Conservation (phyloP, 352 stramenopile genomes). For the Phytophthora sojae region DNA sequence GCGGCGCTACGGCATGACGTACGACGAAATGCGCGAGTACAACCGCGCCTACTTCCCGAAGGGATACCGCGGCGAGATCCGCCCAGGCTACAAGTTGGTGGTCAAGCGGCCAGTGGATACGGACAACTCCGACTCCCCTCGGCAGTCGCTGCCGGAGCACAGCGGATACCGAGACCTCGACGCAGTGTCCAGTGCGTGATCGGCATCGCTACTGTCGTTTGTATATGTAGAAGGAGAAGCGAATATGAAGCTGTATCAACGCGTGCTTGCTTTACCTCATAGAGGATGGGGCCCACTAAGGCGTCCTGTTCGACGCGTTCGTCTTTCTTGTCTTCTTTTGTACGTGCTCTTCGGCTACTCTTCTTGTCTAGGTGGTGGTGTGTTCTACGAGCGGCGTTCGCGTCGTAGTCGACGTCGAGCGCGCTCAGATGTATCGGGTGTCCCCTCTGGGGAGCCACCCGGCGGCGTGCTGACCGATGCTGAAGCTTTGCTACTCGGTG, state of each 20-base stretch:
- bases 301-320: constrained; percentile 16
- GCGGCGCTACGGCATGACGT: constrained; percentile 76
- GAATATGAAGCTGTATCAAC: constrained; percentile 27
- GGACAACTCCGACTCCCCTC: constrained; percentile 9
- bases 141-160: constrained; percentile 12
- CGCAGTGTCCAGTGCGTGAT: constrained; percentile 37
- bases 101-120: constrained; percentile 62
- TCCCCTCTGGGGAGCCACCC: constrained; percentile 12
- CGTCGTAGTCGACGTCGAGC: constrained; percentile 15
- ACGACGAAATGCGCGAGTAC: constrained; percentile 86
- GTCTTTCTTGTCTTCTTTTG: constrained; percentile 19
- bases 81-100: constrained; percentile 80
- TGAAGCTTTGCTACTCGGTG: not conserved
- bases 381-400: constrained; percentile 21
- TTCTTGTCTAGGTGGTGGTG: constrained; percentile 5
- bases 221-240: constrained; percentile 26
- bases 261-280: constrained; percentile 33
- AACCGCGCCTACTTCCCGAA: constrained; percentile 90
- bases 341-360: constrained; percentile 27
- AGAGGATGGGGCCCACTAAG: constrained; percentile 2
- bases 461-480: constrained; percentile 1
- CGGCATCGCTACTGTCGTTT: constrained; percentile 18
- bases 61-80: constrained; percentile 84
- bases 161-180: constrained; percentile 43
- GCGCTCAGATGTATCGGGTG: constrained; percentile 28